Conservation (phyloP, 352 stramenopile species). For the Pythium plurisporium region DNA sequence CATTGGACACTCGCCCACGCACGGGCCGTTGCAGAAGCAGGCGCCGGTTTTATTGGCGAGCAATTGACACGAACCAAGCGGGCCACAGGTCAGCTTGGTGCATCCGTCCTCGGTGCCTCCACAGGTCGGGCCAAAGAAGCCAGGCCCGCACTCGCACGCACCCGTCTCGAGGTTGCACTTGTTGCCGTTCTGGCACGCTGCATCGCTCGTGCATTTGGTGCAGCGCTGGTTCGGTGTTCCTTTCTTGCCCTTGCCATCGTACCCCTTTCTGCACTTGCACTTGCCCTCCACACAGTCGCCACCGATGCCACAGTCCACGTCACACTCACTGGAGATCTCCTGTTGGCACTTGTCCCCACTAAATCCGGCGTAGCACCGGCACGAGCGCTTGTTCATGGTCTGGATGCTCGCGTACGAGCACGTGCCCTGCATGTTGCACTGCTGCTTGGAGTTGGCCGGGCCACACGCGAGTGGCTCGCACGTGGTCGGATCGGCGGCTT, state of each 20-base stretch:
- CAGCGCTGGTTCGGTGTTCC: constrained; percentile 39
- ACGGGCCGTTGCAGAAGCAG: constrained; percentile 27
- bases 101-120: constrained; percentile 39
- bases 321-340: constrained; percentile 36
- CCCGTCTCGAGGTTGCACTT: constrained; percentile 30
- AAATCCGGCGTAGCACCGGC: constrained; percentile 38
- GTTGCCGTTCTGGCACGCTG: constrained; percentile 35
- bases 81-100: constrained; percentile 26
- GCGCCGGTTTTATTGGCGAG: constrained; percentile 21
- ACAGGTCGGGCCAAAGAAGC: constrained; percentile 40
- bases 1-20: neutral
- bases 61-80: constrained; percentile 21
- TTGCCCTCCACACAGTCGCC: constrained; percentile 39
- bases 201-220: constrained; percentile 35
- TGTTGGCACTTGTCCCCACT: constrained; percentile 41
- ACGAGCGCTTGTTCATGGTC: constrained; percentile 27
- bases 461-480: constrained; percentile 35
- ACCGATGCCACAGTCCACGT: constrained; percentile 48
- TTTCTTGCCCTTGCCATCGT: constrained; percentile 43
- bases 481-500: constrained; percentile 31
- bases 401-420: constrained; percentile 35
- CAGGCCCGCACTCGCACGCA: constrained; percentile 33
- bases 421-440: constrained; percentile 43
- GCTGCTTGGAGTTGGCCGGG: constrained; percentile 14
- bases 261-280: constrained; percentile 44